Percentiles rank a stretch among this genome's conserved stretches.
These are phyloP conservation scores for Agapanthus africanus DNA, from an alignment of 106 monocot genomes.

Conservation along the genomic window DNA sequence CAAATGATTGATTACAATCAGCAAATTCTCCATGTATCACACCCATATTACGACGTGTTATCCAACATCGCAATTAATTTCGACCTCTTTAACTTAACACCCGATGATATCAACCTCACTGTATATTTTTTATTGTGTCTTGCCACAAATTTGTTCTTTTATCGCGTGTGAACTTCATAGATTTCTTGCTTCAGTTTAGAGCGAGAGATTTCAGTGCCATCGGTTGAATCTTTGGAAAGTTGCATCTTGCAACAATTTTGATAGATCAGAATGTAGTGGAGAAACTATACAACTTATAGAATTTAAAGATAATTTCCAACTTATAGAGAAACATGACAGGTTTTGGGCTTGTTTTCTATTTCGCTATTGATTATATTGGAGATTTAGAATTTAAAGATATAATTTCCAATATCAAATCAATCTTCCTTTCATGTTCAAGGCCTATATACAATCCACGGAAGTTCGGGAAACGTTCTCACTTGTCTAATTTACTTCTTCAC, in stretches of 20 bases:
- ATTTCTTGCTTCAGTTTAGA: not conserved
- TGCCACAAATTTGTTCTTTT: not conserved
- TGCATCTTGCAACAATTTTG: not conserved
- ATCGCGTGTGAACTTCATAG: not conserved
- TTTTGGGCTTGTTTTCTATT: too few relatives aligned
- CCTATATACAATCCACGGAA: too few relatives aligned
- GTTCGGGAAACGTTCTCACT: too few relatives aligned
- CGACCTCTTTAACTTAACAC: not conserved
- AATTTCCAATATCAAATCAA: too few relatives aligned
- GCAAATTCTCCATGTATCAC: not conserved
- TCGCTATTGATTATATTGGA: too few relatives aligned
- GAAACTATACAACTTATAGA: not conserved
- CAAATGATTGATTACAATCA: not conserved
- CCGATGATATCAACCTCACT: not conserved
- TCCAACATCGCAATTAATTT: not conserved
- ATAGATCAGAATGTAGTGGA: not conserved
- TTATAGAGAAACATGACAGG: too few relatives aligned
- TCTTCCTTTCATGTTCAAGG: too few relatives aligned
- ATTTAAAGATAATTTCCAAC: too few relatives aligned
- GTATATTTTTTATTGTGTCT: not conserved
- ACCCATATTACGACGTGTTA: not conserved
- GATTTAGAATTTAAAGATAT: too few relatives aligned
- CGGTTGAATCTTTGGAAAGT: not conserved
- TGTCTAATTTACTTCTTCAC: too few relatives aligned
- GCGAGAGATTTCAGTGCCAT: not conserved